A percentile compares a stretch with the other conserved stretches of the same genome.
Conservation (phyloP, 2,329 filamentous ascomycete genomes). For the Colletotrichum coccodes region DNA sequence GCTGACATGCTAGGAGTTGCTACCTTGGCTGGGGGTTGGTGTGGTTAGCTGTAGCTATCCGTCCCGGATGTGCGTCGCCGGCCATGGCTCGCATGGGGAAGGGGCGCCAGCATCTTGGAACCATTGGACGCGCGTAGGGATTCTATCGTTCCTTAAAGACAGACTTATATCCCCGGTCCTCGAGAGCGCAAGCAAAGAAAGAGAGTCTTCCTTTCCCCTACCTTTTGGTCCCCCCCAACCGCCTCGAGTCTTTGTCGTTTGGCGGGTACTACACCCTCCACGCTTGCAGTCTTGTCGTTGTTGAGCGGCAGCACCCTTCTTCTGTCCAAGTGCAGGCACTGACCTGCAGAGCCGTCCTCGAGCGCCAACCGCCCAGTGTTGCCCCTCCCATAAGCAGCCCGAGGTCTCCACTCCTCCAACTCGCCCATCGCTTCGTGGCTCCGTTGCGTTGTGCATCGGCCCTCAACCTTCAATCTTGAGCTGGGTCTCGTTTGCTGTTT, state of each 20-base stretch:
- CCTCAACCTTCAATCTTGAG: background rate
- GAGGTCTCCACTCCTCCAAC: background rate
- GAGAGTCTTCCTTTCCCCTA: background rate
- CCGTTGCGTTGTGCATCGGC: background rate
- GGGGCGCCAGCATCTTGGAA: slow-evolving; percentile 3
- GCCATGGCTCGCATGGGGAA: slow-evolving; percentile 8
- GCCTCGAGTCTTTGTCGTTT: background rate
- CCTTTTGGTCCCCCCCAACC: background rate
- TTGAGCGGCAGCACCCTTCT: background rate
- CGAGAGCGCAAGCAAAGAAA: background rate
- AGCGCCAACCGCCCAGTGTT: background rate
- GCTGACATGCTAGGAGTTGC: slow-evolving; percentile 2
- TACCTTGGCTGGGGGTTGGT: background rate
- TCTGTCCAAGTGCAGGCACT: slow-evolving; percentile 13
- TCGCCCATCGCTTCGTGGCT: background rate
- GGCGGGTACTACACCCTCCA: background rate
- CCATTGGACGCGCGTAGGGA: background rate
- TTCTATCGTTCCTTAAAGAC: slow-evolving; percentile 7
- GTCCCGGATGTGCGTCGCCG: background rate
- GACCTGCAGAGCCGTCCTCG: slow-evolving; percentile 5
- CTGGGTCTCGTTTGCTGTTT: background rate
- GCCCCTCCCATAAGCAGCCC: background rate
- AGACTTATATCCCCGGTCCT: background rate
- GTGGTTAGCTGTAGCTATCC: slow-evolving; percentile 16
- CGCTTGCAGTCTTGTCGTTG: background rate